Evolutionary conservation across 73 alveolate genomes (phyloP).

Genomic region (Tetrahymena malaccensis): DNA sequence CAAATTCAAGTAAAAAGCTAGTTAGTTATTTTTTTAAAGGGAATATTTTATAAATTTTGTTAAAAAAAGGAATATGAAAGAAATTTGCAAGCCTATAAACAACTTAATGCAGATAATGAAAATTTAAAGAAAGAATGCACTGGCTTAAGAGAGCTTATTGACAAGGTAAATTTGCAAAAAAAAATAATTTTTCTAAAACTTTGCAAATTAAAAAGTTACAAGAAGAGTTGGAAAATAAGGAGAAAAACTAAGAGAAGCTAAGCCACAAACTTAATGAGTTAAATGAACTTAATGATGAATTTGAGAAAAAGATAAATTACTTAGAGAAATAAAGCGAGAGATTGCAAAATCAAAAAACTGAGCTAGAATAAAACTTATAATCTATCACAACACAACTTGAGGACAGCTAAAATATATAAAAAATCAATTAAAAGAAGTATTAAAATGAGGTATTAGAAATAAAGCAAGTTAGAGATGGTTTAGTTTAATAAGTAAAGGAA

Average conservation of each 20-base stretch:
- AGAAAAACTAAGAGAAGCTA: background rate
- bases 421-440: background rate
- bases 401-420: background rate
- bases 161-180: background rate
- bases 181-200: no score
- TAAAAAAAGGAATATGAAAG: background rate
- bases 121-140: background rate
- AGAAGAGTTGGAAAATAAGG: background rate
- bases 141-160: background rate
- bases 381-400: background rate
- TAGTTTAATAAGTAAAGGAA: background rate
- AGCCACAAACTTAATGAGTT: background rate
- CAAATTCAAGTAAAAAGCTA: background rate
- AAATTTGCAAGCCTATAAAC: background rate
- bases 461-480: background rate
- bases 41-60: no score
- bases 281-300: background rate
- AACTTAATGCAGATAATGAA: background rate
- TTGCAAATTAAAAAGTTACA: background rate
- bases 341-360: background rate
- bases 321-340: background rate
- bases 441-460: background rate
- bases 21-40: no score
- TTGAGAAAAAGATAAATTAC: background rate
- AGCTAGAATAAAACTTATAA: background rate